Evolutionary conservation across 2,329 filamentous ascomycete species (phyloP).

Genomic region (Cordyceps cicadae): DNA sequence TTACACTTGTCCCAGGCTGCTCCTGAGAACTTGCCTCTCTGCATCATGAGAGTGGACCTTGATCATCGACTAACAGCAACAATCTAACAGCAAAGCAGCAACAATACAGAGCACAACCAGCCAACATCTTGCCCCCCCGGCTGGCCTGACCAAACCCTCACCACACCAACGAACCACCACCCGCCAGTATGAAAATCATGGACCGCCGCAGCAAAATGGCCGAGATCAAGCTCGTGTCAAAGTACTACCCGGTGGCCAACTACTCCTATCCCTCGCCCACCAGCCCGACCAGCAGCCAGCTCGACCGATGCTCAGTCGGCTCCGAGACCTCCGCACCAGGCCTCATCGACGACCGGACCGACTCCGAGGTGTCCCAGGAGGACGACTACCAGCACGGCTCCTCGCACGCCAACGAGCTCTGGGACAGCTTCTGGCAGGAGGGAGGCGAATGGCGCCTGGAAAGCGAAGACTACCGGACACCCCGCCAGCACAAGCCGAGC

Average conservation of each 20-base stretch:
- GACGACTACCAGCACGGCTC: slow-evolving; percentile 42
- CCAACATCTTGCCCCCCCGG: not conserved
- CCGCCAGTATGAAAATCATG: slow-evolving; percentile 20
- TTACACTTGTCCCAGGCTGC: not conserved
- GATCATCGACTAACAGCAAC: not conserved
- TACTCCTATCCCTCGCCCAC: slow-evolving; percentile 29
- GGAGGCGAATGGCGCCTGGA: slow-evolving; percentile 11
- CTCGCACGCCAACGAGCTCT: slow-evolving; percentile 36
- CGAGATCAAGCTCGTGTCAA: slow-evolving; percentile 31
- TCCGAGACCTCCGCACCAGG: slow-evolving; percentile 40
- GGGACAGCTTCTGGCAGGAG: slow-evolving; percentile 43
- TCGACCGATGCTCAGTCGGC: slow-evolving; percentile 34
- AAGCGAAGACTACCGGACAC: slow-evolving; percentile 21
- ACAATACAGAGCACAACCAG: not conserved
- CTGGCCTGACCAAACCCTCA: not conserved
- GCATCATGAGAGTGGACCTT: not conserved
- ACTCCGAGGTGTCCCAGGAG: slow-evolving; percentile 43
- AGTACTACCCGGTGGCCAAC: slow-evolving; percentile 32
- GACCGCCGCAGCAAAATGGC: slow-evolving; percentile 29
- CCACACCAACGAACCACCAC: not conserved
- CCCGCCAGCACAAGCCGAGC: slow-evolving; percentile 18
- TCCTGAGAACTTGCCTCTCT: not conserved
- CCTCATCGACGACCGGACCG: slow-evolving; percentile 41
- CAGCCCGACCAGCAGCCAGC: slow-evolving; percentile 15
- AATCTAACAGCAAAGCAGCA: not conserved